Base-by-base conservation (phyloP, 2,329 filamentous ascomycete genomes). In the Rhynchosporium graminicola region DNA sequence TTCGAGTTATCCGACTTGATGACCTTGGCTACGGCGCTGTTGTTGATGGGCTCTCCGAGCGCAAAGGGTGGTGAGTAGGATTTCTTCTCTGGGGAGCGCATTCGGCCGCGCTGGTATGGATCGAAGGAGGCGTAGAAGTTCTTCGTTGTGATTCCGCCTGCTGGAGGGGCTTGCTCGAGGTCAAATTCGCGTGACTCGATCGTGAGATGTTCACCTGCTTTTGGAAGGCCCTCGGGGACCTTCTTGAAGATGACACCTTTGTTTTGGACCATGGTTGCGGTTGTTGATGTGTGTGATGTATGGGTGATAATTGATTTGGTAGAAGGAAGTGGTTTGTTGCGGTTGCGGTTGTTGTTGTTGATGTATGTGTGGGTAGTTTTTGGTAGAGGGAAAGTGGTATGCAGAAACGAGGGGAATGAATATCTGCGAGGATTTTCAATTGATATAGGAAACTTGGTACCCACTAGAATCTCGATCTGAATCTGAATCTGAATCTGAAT, bases 51-150 rank as follows among this genome's bases (percentile, higher is more conserved):
- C 69, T 83, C 76, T 73, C 82, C 80, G 52, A 90, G 75, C 15
- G 80, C 74, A 72, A 87, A 91, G 2, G 88, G 76, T 1, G 87
- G 80, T 28, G 80, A 74, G 79, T 92, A 95, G 9, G 89, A 92
- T 77, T 89, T 85, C 73, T 78, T 71, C 42, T 79, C 75, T 6
- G 89, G 73, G 54, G 80, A 76, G 54, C 91, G 87, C 89, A 96
- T 93, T 69, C 85, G 84, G 64, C 89, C 89, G 62, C 92, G 89
- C 80, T 90, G 86, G 79, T 96, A 96, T 1, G 92, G 92, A 76
- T 96, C 92, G 77, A 89, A 89, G 46, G 90, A 71, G 43, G 67
- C 66, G 75, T 89, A 91, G 71, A 88, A 83, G 69, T 89, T 84
- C 78, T 91, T 84, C 67, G 88, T 77, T 38, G 85, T 84, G 55